Evolutionary conservation across 2,329 filamentous ascomycete genomes (phyloP).

Genomic region (Penicillium sp.): DNA sequence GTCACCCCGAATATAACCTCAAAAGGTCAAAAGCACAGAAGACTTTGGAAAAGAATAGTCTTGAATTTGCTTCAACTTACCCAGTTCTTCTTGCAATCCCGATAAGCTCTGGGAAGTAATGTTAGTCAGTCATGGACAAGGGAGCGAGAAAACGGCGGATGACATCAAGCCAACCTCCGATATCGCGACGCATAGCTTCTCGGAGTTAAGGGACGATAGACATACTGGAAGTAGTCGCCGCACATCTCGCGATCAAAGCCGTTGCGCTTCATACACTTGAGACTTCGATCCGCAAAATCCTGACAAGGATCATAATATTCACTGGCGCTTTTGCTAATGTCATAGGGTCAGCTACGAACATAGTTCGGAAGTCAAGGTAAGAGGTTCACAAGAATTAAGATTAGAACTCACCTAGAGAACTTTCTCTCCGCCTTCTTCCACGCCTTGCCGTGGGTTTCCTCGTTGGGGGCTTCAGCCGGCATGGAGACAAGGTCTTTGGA

Average conservation of each 20-base stretch:
- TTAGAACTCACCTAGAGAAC: slow-evolving; percentile 56
- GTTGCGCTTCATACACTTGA: slow-evolving; percentile 85
- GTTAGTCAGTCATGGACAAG: slow-evolving; percentile 6
- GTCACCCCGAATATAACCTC: not conserved
- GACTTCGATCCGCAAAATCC: slow-evolving; percentile 78
- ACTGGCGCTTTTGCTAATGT: slow-evolving; percentile 71
- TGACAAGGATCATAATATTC: slow-evolving; percentile 95
- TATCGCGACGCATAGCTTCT: not conserved
- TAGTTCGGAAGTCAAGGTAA: slow-evolving; percentile 5
- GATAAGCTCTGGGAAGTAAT: slow-evolving; percentile 65
- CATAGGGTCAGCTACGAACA: slow-evolving; percentile 1
- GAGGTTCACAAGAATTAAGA: not conserved
- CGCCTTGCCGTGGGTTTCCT: slow-evolving; percentile 44
- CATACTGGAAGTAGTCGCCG: slow-evolving; percentile 85
- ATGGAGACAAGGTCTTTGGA: slow-evolving; percentile 10
- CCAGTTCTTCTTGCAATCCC: slow-evolving; percentile 93
- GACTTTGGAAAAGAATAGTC: not conserved
- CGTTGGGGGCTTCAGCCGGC: slow-evolving; percentile 18
- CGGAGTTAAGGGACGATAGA: not conserved
- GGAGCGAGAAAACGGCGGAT: not conserved
- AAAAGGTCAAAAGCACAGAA: no score
- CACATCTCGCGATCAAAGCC: slow-evolving; percentile 85
- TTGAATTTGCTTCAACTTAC: slow-evolving; percentile 49
- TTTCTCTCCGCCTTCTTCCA: slow-evolving; percentile 56
- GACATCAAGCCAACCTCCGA: not conserved